Percentiles rank a stretch among this genome's conserved stretches.
These are phyloP conservation scores for Apiotrichum akiyoshidainum DNA, from an alignment of 1,284 basidiomycete species.

Conservation along the genomic window DNA sequence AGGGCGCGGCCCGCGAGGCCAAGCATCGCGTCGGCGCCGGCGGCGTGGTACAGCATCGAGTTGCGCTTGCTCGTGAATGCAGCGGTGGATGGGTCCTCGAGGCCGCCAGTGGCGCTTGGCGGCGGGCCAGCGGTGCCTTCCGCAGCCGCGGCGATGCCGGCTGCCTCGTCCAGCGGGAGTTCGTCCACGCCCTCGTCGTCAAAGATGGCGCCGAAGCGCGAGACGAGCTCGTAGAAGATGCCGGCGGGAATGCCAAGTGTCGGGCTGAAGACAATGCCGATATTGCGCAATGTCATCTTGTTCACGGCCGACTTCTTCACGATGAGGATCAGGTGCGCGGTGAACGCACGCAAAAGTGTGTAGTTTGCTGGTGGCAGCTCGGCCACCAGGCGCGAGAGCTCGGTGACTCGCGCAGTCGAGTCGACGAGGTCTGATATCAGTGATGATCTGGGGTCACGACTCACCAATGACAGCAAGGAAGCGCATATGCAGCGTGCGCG, in stretches of 20 bases:
- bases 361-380: slow-evolving; percentile 89
- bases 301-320: slow-evolving; percentile 84
- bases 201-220: slow-evolving; percentile 84
- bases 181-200: slow-evolving; percentile 56
- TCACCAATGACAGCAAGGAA: slow-evolving; percentile 88
- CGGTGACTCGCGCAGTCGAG: slow-evolving; percentile 77
- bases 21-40: slow-evolving; percentile 44
- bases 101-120: neutral
- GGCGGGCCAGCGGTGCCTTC: slow-evolving; percentile 17
- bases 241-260: slow-evolving; percentile 92
- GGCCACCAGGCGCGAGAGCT: slow-evolving; percentile 80
- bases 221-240: slow-evolving; percentile 86
- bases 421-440: slow-evolving; percentile 70
- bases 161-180: slow-evolving; percentile 14
- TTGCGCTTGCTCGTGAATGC: slow-evolving; percentile 43
- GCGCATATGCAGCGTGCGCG: slow-evolving; percentile 79
- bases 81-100: neutral
- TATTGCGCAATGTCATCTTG: slow-evolving; percentile 99
- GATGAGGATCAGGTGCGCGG: slow-evolving; percentile 92
- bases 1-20: slow-evolving; percentile 44
- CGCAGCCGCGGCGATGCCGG: slow-evolving; percentile 26
- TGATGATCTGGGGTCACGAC: slow-evolving; percentile 35
- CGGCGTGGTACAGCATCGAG: slow-evolving; percentile 48
- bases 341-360: slow-evolving; percentile 83
- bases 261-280: slow-evolving; percentile 95